Evolutionary conservation across 331 rosid genomes (phyloP).

Genomic region (Cydonia oblonga): DNA sequence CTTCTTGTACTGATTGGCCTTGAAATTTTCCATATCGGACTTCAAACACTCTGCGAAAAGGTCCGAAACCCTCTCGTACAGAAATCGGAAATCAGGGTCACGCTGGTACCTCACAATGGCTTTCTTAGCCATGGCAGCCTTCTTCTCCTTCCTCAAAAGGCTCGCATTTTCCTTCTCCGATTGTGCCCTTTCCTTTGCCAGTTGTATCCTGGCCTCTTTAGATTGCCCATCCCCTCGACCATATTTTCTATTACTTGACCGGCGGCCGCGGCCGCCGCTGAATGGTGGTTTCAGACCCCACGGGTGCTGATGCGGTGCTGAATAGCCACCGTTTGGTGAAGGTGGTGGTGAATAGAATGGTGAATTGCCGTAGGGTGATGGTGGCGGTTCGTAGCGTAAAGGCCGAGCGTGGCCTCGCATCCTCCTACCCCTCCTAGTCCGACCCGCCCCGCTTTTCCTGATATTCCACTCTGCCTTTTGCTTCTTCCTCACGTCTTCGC

Average conservation of each 20-base stretch:
- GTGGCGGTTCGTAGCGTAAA: too few species aligned
- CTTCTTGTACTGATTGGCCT: neutral
- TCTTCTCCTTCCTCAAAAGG: neutral
- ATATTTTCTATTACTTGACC: neutral
- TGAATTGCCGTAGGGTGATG: too few species aligned
- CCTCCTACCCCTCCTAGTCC: neutral
- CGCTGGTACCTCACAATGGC: neutral
- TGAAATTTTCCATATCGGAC: neutral
- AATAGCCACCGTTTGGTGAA: neutral
- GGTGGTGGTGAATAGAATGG: neutral
- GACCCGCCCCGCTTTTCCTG: neutral
- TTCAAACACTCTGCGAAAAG: slow-evolving; percentile 3
- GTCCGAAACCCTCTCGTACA: neutral
- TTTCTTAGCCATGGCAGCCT: neutral
- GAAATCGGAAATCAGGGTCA: neutral
- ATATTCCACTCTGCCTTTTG: neutral
- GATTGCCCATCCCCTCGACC: neutral
- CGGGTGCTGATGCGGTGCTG: neutral
- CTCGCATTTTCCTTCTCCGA: slow-evolving; percentile 3
- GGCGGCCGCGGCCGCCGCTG: neutral
- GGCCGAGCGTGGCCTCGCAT: neutral
- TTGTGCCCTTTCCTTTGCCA: neutral
- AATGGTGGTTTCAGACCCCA: neutral
- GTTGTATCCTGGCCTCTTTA: neutral
- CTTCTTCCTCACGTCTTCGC: neutral